Percentiles rank a stretch among this genome's conserved stretches.
phyloP scores from a whole-genome alignment of 768 basidiomycete genomes.

The Lactarius quietus region DNA sequence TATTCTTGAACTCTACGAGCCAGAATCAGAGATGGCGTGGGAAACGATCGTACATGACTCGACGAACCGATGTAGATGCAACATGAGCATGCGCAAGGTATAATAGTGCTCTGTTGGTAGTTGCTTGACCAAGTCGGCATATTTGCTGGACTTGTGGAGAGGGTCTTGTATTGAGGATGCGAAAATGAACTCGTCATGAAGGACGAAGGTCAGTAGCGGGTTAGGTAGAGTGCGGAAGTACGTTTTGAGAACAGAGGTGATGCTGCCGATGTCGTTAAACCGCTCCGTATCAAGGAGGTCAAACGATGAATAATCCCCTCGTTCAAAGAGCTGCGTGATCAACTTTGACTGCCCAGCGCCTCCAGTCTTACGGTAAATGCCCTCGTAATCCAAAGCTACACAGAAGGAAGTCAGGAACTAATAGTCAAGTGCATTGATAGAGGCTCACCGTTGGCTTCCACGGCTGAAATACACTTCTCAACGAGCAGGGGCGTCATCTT shows the following conservation, averaged over 20 bases:
- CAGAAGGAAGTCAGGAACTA: background rate
- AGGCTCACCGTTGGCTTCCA: slow-evolving; percentile 75
- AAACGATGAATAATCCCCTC: slow-evolving; percentile 85
- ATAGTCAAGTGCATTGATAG: background rate
- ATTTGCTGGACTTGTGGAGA: slow-evolving; percentile 50
- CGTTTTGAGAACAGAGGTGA: slow-evolving; percentile 94
- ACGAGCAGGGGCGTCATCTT: slow-evolving; percentile 82
- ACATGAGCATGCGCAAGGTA: slow-evolving; percentile 76
- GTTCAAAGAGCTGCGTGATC: slow-evolving; percentile 93
- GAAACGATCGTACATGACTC: background rate
- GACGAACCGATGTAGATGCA: slow-evolving; percentile 80
- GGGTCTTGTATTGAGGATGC: slow-evolving; percentile 70
- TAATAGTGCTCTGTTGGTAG: slow-evolving; percentile 87
- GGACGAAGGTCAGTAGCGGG: slow-evolving; percentile 84
- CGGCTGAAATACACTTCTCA: slow-evolving; percentile 93
- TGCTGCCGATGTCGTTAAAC: slow-evolving; percentile 96
- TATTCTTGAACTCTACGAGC: slow-evolving; percentile 54
- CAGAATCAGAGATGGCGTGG: background rate
- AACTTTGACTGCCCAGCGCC: slow-evolving; percentile 88
- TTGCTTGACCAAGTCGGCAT: slow-evolving; percentile 67
- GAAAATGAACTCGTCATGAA: slow-evolving; percentile 86
- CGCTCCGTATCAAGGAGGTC: slow-evolving; percentile 82
- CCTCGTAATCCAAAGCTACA: slow-evolving; percentile 90
- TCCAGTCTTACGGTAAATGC: slow-evolving; percentile 97
- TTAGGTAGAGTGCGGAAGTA: slow-evolving; percentile 93